A percentile compares a stretch with the other conserved stretches of the same genome.
Evolutionary conservation across 148 eudicot genomes (phyloP).

Genomic region (Rhododendron griersonianum): DNA sequence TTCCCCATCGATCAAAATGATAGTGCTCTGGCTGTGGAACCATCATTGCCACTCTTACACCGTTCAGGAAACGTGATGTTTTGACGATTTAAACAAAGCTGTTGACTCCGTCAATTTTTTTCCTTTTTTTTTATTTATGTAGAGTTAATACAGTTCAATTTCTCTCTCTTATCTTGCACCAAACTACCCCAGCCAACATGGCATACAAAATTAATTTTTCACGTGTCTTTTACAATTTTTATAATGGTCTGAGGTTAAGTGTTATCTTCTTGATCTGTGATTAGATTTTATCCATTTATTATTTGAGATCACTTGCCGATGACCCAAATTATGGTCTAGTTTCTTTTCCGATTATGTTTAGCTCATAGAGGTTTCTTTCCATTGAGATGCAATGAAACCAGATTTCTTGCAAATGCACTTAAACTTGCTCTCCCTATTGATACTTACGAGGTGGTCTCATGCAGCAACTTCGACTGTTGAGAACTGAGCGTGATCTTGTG

Average conservation of each 20-base stretch:
- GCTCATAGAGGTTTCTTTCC: not conserved
- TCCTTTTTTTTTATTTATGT: not conserved
- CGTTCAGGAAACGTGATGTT: not conserved
- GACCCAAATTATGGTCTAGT: not conserved
- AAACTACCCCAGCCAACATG: not conserved
- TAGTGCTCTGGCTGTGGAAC: not conserved
- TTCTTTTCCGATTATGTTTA: not conserved
- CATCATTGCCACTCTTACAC: not conserved
- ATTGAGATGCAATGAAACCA: not conserved
- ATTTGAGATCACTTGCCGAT: not conserved
- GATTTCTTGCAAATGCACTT: not conserved
- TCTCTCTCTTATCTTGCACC: not conserved
- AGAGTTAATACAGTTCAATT: not conserved
- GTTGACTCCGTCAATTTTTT: not conserved
- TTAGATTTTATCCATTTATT: not conserved
- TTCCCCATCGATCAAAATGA: not conserved
- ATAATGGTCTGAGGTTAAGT: not conserved
- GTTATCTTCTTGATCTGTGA: not conserved
- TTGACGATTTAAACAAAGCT: not conserved
- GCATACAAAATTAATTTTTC: not conserved
- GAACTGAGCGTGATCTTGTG: conserved; percentile 69
- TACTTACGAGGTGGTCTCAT: not conserved
- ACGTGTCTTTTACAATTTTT: not conserved
- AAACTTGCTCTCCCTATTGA: not conserved
- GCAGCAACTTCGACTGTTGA: conserved; percentile 76